phyloP scores from a whole-genome alignment of 331 rosid genomes.

The Rhamnella rubrinervis region DNA sequence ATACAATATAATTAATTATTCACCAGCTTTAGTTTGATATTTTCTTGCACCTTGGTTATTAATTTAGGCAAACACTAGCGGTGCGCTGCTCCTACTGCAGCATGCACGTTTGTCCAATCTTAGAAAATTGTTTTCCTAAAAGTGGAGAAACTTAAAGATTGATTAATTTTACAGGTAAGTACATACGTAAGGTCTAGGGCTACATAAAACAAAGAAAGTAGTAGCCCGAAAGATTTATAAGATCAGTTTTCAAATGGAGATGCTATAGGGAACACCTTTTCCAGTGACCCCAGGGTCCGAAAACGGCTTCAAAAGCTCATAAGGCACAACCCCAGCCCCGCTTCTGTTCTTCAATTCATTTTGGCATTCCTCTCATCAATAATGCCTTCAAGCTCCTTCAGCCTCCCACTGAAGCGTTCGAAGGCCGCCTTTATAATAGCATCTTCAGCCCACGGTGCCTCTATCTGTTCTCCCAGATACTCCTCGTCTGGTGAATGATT shows the following conservation, averaged over 20 bases:
- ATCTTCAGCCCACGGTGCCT: slow-evolving; percentile 50
- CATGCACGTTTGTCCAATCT: too few relatives aligned
- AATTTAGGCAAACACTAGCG: too few relatives aligned
- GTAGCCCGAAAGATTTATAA: background rate
- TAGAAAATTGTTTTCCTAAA: too few relatives aligned
- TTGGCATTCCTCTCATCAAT: slow-evolving; percentile 46
- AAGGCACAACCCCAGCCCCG: slow-evolving; percentile 62
- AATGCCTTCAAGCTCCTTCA: slow-evolving; percentile 45
- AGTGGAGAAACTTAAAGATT: too few relatives aligned
- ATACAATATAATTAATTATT: too few relatives aligned
- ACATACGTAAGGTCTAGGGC: too few relatives aligned
- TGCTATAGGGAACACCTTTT: slow-evolving; percentile 58
- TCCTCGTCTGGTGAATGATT: slow-evolving; percentile 73
- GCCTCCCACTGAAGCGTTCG: slow-evolving; percentile 45
- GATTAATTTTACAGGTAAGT: too few relatives aligned
- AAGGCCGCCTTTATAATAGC: slow-evolving; percentile 38
- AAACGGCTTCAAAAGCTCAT: slow-evolving; percentile 55
- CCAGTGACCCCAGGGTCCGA: slow-evolving; percentile 52
- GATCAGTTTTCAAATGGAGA: slow-evolving; percentile 39
- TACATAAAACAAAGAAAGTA: background rate
- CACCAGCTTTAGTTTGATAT: too few relatives aligned
- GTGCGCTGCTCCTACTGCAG: too few relatives aligned
- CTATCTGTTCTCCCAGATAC: slow-evolving; percentile 38
- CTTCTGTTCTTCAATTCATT: slow-evolving; percentile 33
- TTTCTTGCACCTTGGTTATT: too few relatives aligned